Conservation (phyloP, 2,329 filamentous ascomycete species). For the Verruconis gallopava region DNA sequence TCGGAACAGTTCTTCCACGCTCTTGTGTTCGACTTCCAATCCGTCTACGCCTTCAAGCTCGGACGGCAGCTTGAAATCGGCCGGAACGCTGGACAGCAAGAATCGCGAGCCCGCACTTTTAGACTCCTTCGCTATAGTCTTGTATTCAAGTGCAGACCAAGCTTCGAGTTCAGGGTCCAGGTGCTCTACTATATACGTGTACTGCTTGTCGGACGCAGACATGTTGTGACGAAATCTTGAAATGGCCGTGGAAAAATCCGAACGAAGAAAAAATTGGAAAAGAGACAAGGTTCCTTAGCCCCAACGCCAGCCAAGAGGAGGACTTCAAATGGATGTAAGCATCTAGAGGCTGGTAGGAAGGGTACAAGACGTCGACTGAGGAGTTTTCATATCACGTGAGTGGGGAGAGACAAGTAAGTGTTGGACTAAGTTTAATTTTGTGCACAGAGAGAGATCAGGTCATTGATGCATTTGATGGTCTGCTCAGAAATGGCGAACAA, state of each 20-base stretch:
- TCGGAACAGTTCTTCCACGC: conserved; percentile 66
- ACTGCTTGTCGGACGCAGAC: not conserved
- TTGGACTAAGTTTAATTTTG: too few species aligned
- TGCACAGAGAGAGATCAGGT: too few species aligned
- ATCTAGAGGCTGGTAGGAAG: too few species aligned
- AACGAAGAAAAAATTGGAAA: too few species aligned
- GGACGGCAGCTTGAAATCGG: conserved; percentile 45
- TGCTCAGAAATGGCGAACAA: too few species aligned
- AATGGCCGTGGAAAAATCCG: conserved; percentile 9
- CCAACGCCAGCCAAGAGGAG: too few species aligned
- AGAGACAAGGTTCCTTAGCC: too few species aligned
- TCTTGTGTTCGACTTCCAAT: conserved; percentile 58
- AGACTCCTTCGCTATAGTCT: conserved; percentile 73
- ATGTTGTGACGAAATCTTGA: conserved; percentile 20
- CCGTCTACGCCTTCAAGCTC: conserved; percentile 47
- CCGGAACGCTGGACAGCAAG: conserved; percentile 68
- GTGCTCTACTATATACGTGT: conserved; percentile 91
- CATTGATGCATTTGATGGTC: too few species aligned
- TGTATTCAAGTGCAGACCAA: conserved; percentile 92
- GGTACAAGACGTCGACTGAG: too few species aligned
- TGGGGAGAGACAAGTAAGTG: too few species aligned
- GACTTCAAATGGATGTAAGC: too few species aligned
- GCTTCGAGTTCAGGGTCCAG: conserved; percentile 85
- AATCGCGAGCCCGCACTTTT: conserved; percentile 54
- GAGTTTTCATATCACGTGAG: too few species aligned